A percentile compares a stretch with the other conserved stretches of the same genome.
Evolutionary conservation across 805 yeast species (phyloP).

Genomic region (Cyberlindnera sargentensis): DNA sequence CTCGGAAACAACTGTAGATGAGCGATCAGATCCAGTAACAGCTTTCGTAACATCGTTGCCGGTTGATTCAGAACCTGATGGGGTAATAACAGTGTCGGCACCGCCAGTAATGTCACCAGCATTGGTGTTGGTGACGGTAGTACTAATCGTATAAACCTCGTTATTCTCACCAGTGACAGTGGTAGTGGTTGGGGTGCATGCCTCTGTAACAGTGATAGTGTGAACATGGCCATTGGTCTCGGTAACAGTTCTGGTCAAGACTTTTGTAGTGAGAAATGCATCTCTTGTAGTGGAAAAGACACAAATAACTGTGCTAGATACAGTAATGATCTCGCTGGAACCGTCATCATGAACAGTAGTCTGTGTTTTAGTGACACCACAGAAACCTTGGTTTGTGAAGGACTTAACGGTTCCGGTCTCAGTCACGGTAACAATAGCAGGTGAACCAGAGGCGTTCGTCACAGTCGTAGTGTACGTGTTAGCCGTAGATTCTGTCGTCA

Average conservation of each 20-base stretch:
- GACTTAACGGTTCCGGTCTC: slow-evolving; percentile 11
- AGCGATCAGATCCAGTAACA: background rate
- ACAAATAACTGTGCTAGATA: slow-evolving; percentile 9
- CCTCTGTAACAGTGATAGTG: slow-evolving; percentile 4
- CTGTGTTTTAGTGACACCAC: slow-evolving; percentile 8
- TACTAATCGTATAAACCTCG: background rate
- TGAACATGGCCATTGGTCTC: slow-evolving; percentile 5
- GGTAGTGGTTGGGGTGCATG: background rate
- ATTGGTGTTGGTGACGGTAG: background rate
- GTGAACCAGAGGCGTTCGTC: slow-evolving; percentile 7
- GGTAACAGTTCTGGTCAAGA: slow-evolving; percentile 8
- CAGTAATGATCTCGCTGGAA: slow-evolving; percentile 1
- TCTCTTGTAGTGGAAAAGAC: background rate
- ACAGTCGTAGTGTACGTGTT: slow-evolving; percentile 2
- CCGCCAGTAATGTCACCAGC: background rate
- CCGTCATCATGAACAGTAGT: slow-evolving; percentile 7
- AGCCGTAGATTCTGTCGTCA: slow-evolving; percentile 1
- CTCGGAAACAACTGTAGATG: background rate
- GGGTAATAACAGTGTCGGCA: background rate
- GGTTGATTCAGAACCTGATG: background rate
- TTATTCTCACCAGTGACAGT: background rate
- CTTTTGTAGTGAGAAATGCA: slow-evolving; percentile 3
- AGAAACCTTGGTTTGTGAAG: slow-evolving; percentile 9
- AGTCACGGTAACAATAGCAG: background rate
- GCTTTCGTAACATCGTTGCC: background rate